Base-by-base conservation (phyloP, 345 rosid species). In the Isatis tinctoria region DNA sequence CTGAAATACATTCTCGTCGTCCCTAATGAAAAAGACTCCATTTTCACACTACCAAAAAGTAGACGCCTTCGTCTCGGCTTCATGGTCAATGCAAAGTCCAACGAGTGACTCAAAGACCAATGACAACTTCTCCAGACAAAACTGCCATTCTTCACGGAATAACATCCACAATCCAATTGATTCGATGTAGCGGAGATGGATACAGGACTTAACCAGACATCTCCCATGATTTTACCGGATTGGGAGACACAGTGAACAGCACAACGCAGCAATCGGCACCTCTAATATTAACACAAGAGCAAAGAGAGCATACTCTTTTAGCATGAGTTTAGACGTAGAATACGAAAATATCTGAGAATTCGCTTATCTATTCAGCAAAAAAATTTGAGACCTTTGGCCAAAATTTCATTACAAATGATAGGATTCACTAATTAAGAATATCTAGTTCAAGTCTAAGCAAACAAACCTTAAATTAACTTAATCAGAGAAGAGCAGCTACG, bases 1-100 rank as follows among this genome's bases (percentile, higher is more conserved):
- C 24, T 35, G 36, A 62, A 36, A 54, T 66, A 28, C 3, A 36
- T 2, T 35, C 16, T 57, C 7, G 74, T 67, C 27, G 53, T 3
- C 30, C 12, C 30, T 10, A 57, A 12, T 10, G 61, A 16, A 27
- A 35, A 74, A 8, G 67, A 66, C 60, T 58, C 44, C 41, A 48
- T n/a, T 43, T 54, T 63, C 2, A 45, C 37, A 62, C 64, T 27
- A 28, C 8, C 52, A 28, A 17, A 7, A 10, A 56, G 51, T 13
- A 56, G 57, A 48, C 36, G 33, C 65, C 81, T 78, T 79, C 48
- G 78, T 37, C 64, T 72, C 35, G 36, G 67, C 78, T 63, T 82
- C 52, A 73, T 52, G 70, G 78, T 43, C 26, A 64, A 74, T 74
- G 43, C 16, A 65, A 41, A 51, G 60, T 43, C 74, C 67, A 72